phyloP scores from a whole-genome alignment of 345 rosid genomes.

The Citrus reticulata region DNA sequence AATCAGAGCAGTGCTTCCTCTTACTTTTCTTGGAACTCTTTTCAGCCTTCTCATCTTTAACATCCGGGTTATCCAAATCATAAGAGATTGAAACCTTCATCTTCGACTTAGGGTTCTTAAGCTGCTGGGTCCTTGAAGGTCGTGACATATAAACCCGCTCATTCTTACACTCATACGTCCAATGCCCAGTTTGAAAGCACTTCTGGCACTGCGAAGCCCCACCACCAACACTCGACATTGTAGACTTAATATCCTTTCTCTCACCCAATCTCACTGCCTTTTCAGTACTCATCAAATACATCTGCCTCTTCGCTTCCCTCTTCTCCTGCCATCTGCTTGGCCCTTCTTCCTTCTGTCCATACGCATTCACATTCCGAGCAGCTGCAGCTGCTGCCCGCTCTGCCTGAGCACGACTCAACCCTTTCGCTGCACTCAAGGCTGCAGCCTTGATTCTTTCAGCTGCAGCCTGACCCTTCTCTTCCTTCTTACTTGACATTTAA shows the following conservation, averaged over 20 bases:
- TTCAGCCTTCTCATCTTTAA: conserved; percentile 42
- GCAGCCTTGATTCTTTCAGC: conserved; percentile 95
- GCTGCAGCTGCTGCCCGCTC: conserved; percentile 96
- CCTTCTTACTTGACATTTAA: conserved; percentile 82
- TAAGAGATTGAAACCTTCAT: conserved; percentile 52
- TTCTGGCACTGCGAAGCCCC: conserved; percentile 78
- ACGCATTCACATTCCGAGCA: conserved; percentile 89
- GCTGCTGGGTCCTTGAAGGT: conserved; percentile 92
- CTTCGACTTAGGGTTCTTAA: conserved; percentile 82
- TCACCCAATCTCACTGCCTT: conserved; percentile 89
- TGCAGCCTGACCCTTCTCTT: conserved; percentile 85
- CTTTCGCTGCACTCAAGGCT: conserved; percentile 80
- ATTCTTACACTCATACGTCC: conserved; percentile 96
- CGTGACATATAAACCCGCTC: conserved; percentile 89
- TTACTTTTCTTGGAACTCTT: conserved; percentile 70
- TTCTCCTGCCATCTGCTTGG: conserved; percentile 99
- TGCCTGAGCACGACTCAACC: conserved; percentile 96
- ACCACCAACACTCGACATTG: conserved; percentile 43
- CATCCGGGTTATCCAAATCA: conserved; percentile 51
- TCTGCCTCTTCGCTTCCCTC: conserved; percentile 91
- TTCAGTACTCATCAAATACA: conserved; percentile 98
- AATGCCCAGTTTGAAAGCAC: conserved; percentile 87
- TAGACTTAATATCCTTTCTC: conserved; percentile 71
- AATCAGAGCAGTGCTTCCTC: conserved; percentile 68
- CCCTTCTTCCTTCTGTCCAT: conserved; percentile 99